Conservation (phyloP, 495 filamentous ascomycete species). For the Xylaria flabelliformis region DNA sequence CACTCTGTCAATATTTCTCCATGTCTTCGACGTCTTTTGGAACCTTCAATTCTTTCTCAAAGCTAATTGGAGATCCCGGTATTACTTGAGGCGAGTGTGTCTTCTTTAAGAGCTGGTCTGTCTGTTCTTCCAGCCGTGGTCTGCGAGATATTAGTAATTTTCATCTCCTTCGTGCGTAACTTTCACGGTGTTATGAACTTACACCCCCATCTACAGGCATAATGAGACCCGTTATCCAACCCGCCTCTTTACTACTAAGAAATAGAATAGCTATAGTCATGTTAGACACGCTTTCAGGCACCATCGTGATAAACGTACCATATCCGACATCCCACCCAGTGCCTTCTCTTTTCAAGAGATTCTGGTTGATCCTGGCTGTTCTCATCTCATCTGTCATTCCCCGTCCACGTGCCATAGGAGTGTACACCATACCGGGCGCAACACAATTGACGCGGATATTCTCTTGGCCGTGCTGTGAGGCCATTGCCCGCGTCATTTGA, state of each 20-base stretch:
- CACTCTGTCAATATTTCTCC: neutral
- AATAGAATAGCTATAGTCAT: slow-evolving; percentile 17
- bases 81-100: slow-evolving; percentile 9
- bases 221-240: slow-evolving; percentile 20
- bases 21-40: neutral
- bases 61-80: slow-evolving; percentile 2
- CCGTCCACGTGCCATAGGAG: slow-evolving; percentile 15
- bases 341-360: slow-evolving; percentile 20
- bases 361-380: slow-evolving; percentile 15
- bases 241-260: slow-evolving; percentile 17
- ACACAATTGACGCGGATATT: slow-evolving; percentile 65
- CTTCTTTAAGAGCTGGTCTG: slow-evolving; percentile 8
- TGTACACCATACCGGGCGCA: slow-evolving; percentile 52
- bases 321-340: slow-evolving; percentile 23
- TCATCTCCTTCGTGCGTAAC: neutral
- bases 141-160: neutral
- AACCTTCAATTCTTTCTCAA: no score
- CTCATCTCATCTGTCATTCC: slow-evolving; percentile 25
- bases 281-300: neutral
- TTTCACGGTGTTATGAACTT: neutral
- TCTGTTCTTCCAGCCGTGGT: slow-evolving; percentile 13
- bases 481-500: slow-evolving; percentile 64
- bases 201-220: slow-evolving; percentile 26
- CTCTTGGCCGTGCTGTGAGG: slow-evolving; percentile 63
- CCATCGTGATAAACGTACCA: neutral